phyloP scores from a whole-genome alignment of 495 filamentous ascomycete species.

The Talaromyces adpressus region DNA sequence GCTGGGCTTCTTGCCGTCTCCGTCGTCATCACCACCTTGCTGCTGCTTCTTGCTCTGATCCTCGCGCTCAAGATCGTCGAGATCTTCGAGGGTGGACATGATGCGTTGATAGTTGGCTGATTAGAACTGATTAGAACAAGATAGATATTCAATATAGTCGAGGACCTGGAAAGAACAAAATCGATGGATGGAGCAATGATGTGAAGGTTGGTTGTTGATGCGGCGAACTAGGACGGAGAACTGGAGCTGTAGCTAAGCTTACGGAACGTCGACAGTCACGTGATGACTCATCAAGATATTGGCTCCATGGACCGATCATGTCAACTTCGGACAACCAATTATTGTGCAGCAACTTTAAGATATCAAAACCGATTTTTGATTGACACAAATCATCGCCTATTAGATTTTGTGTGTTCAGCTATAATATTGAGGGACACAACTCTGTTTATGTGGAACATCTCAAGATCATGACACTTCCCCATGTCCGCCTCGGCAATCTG shows the following conservation, averaged over 20 bases:
- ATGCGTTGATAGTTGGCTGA: constrained; percentile 11
- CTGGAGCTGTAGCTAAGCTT: constrained; percentile 1
- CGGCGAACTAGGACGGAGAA: neutral
- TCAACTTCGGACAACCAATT: neutral
- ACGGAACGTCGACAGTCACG: neutral
- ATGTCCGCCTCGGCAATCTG: neutral
- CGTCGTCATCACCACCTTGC: constrained; percentile 41
- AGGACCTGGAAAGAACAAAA: neutral
- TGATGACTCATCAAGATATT: neutral
- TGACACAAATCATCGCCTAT: neutral
- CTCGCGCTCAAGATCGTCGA: constrained; percentile 72
- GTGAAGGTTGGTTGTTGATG: neutral
- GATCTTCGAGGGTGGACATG: constrained; percentile 86
- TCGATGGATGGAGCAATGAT: neutral
- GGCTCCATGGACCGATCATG: neutral
- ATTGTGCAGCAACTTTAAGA: neutral
- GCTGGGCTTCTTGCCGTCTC: constrained; percentile 49
- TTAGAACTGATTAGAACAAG: neutral
- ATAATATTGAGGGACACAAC: neutral
- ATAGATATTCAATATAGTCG: neutral
- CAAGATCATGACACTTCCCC: neutral
- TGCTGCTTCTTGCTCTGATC: constrained; percentile 68
- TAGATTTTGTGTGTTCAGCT: neutral
- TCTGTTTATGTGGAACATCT: neutral
- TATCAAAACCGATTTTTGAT: neutral